phyloP scores from a whole-genome alignment of 148 eudicot species.

The Bassia scoparia region DNA sequence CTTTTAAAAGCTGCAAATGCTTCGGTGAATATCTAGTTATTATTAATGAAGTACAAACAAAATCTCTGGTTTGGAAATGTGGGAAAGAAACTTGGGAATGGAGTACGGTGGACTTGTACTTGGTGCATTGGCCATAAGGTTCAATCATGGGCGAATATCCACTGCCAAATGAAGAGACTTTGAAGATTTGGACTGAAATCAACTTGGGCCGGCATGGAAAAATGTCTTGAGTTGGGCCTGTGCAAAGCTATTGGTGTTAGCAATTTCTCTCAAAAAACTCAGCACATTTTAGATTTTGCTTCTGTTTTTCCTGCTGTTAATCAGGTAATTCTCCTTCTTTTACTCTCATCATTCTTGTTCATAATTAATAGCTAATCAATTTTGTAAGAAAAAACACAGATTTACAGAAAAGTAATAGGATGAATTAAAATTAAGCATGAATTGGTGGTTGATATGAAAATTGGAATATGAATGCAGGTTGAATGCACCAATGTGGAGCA shows the following conservation, averaged over 20 bases:
- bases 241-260: constrained; percentile 60
- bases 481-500: constrained; percentile 82
- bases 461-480: constrained; percentile 29
- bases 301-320: constrained; percentile 50
- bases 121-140: constrained; percentile 60
- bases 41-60: no score
- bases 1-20: no score
- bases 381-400: no score
- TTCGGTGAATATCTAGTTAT: no score
- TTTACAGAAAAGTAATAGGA: no score
- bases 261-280: constrained; percentile 50
- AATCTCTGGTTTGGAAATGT: background rate
- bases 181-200: constrained; percentile 41
- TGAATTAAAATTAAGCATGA: background rate
- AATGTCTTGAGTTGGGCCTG: constrained; percentile 51
- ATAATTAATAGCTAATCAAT: no score
- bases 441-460: background rate
- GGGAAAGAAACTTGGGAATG: constrained; percentile 45
- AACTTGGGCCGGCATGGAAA: constrained; percentile 62
- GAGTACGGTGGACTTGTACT: constrained; percentile 56
- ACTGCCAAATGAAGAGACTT: constrained; percentile 58
- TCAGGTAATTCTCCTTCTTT: constrained; percentile 29
- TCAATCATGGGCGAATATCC: constrained; percentile 46
- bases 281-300: constrained; percentile 41
- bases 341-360: background rate